Conservation (phyloP, 2,329 filamentous ascomycete species). For the Arachnomyces sp. region DNA sequence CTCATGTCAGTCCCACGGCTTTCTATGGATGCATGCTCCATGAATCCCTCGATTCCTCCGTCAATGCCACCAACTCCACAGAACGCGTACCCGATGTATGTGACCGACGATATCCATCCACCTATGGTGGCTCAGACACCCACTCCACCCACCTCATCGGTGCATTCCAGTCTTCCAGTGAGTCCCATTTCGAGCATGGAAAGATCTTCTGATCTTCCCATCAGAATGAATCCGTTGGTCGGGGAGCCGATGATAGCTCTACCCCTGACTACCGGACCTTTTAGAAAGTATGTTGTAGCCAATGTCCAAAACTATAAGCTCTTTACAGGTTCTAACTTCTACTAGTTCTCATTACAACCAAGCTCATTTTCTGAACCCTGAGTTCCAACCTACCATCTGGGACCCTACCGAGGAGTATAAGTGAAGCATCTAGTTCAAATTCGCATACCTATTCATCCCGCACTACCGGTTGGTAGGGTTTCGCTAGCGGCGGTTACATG, state of each 20-base stretch:
- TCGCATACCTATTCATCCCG: too few relatives aligned
- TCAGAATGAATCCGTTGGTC: conserved; percentile 34
- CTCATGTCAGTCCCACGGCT: conserved; percentile 34
- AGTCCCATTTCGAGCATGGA: conserved; percentile 25
- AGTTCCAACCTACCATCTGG: conserved; percentile 40
- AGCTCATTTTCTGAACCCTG: conserved; percentile 38
- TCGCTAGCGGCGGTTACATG: too few relatives aligned
- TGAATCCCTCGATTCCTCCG: conserved; percentile 22
- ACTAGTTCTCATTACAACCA: conserved; percentile 37
- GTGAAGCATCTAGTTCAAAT: too few relatives aligned
- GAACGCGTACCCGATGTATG: conserved; percentile 23
- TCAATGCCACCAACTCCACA: conserved; percentile 23
- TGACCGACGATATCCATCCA: conserved; percentile 12
- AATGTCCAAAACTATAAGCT: background rate
- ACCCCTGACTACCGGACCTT: conserved; percentile 30
- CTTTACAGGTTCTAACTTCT: conserved; percentile 4
- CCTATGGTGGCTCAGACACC: conserved; percentile 1
- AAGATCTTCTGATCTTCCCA: conserved; percentile 17
- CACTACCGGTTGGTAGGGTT: too few relatives aligned
- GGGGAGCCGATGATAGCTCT: conserved; percentile 34
- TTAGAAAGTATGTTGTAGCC: conserved; percentile 30
- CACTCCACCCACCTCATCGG: conserved; percentile 16
- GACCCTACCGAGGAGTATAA: conserved; percentile 32
- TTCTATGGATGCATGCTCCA: conserved; percentile 25
- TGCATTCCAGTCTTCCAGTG: conserved; percentile 21